Conservation (phyloP, 2,329 filamentous ascomycete species). For the Lecanosticta acicola region DNA sequence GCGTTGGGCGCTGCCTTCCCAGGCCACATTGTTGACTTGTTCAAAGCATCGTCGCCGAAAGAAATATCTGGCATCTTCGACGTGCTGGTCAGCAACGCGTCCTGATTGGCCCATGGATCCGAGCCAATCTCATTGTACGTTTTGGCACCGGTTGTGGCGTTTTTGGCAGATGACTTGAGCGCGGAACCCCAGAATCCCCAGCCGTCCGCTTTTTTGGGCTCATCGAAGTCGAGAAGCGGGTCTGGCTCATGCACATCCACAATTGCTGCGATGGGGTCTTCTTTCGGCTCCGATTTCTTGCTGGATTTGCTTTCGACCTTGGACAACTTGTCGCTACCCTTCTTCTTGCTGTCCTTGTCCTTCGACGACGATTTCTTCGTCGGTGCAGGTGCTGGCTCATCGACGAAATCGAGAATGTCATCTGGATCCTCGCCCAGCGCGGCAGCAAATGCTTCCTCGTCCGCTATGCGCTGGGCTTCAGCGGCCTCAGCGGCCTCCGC, state of each 20-base stretch:
- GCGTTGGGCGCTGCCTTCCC: conserved; percentile 39
- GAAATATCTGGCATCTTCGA: conserved; percentile 42
- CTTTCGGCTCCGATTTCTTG: conserved; percentile 32
- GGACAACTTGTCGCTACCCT: conserved; percentile 20
- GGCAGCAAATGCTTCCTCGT: conserved; percentile 34
- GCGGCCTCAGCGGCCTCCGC: conserved; percentile 32
- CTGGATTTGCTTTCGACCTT: conserved; percentile 28
- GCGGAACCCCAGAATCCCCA: conserved; percentile 43
- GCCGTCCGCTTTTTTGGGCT: conserved; percentile 31
- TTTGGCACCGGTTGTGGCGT: conserved; percentile 8
- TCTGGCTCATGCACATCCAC: conserved; percentile 18
- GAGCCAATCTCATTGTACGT: conserved; percentile 40
- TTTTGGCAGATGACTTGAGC: conserved; percentile 27
- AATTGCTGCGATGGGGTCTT: conserved; percentile 23
- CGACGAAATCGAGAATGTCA: conserved; percentile 32
- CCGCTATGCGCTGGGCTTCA: conserved; percentile 32
- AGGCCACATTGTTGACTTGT: too few species aligned
- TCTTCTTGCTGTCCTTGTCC: conserved; percentile 27
- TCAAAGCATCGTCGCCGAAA: conserved; percentile 33
- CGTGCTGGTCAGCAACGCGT: conserved; percentile 33
- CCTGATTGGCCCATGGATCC: conserved; percentile 39
- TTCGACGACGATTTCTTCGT: conserved; percentile 15
- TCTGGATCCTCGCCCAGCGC: conserved; percentile 32
- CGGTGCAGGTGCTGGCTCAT: conserved; percentile 13
- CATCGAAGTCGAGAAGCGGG: conserved; percentile 16